These are phyloP conservation scores for Trifolium repens DNA, from an alignment of 306 rosid genomes.

Conservation along the genomic window DNA sequence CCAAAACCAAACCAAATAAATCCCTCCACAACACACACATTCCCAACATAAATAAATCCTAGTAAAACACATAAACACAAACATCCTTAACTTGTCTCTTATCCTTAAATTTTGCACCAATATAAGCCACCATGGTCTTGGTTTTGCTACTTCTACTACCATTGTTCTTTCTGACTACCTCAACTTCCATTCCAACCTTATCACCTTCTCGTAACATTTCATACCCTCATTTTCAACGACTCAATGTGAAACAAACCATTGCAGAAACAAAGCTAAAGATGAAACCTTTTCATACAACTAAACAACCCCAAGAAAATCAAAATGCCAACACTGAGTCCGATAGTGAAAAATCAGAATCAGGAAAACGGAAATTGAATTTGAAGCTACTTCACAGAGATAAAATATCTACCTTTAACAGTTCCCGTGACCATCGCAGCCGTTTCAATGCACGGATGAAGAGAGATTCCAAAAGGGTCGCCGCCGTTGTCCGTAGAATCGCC, in stretches of 20 bases:
- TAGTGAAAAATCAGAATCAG: slow-evolving; percentile 16
- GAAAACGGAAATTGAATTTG: slow-evolving; percentile 64
- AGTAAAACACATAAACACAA: slow-evolving; percentile 1
- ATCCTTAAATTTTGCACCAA: slow-evolving; percentile 20
- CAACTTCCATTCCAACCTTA: slow-evolving; percentile 30
- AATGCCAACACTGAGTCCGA: background rate
- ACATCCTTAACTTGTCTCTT: slow-evolving; percentile 13
- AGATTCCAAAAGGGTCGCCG: slow-evolving; percentile 63
- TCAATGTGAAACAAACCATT: slow-evolving; percentile 43
- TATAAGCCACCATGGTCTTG: slow-evolving; percentile 27
- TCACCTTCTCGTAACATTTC: slow-evolving; percentile 34
- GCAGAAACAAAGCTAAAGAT: slow-evolving; percentile 32
- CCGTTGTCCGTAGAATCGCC: slow-evolving; percentile 52
- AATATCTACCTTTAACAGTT: slow-evolving; percentile 35
- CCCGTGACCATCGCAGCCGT: slow-evolving; percentile 28
- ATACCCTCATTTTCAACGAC: slow-evolving; percentile 50
- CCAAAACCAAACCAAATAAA: slow-evolving; percentile 51
- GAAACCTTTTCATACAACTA: slow-evolving; percentile 10
- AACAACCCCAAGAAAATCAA: slow-evolving; percentile 12
- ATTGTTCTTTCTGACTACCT: slow-evolving; percentile 32
- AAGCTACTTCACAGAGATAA: slow-evolving; percentile 74
- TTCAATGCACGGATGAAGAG: slow-evolving; percentile 65
- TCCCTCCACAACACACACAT: slow-evolving; percentile 33
- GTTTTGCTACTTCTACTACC: background rate
- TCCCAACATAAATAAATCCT: background rate